Base-by-base conservation (phyloP, 2,329 filamentous ascomycete genomes). In the Aciculosporium take region DNA sequence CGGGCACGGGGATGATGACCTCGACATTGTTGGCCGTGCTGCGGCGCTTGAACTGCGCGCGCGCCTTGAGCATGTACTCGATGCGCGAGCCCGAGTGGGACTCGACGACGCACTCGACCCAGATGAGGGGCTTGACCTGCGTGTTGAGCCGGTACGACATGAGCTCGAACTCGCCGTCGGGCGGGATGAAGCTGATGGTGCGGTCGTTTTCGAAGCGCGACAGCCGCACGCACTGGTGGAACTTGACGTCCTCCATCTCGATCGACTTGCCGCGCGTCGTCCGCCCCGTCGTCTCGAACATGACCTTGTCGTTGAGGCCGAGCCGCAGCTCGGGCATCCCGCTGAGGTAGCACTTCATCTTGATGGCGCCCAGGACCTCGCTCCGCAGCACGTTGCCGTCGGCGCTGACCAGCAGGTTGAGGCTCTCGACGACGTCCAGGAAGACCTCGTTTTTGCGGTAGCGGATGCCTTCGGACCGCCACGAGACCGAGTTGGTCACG, bases 401-500 rank as follows among this genome's bases (percentile, higher is more conserved):
- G 42, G 88, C 78, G 41, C 86, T 93, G 17, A 98, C 91, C 17
- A 98, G 77, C 28, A 98, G 76, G 64, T 98, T 98, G 55, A 98
- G 76, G 37, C 84, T 94, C 65, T 98, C 91, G 53, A 98, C 79
- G 27, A 98, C 91, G 53, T 98, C 91, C 47, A 98, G 73, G 71
- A 98, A 98, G 46, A 98, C 91, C 63, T 98, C 91, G 69, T 98
- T 98, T 71, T 98, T 98, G 63, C 91, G 82, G 67, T 98, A 98
- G 40, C 91, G 76, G 56, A 98, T 96, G 44, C 91, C 91, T 68
- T 98, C 91, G 51, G 86, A 94, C 60, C 91, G 80, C 91, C 91
- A 98, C 36, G 85, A 94, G 41, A 98, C 91, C 36, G 91, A 89
- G 57, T 98, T 98, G 49, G 91, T 98, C 53, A 98, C 91, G 44